Percentiles rank a stretch among this genome's conserved stretches.
Evolutionary conservation across 192 early-diverging fungal genomes (phyloP).

Genomic region (Coemansia asiatica): DNA sequence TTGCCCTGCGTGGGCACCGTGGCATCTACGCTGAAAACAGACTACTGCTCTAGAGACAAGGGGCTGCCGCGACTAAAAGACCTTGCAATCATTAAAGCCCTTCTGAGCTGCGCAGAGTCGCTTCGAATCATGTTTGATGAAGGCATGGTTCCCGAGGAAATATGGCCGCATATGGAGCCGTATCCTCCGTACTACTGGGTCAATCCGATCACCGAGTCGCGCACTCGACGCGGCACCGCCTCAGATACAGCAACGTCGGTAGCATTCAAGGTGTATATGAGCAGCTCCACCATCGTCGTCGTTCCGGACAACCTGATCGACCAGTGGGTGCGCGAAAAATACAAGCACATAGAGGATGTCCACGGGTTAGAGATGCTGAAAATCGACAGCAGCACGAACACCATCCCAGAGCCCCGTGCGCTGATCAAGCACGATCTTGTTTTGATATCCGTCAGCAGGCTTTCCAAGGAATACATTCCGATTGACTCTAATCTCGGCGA

Average conservation of each 20-base stretch:
- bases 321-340: slow-evolving; percentile 79
- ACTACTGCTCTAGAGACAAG: slow-evolving; percentile 2
- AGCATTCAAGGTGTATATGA: slow-evolving; percentile 59
- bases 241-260: slow-evolving; percentile 12
- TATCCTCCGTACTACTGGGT: slow-evolving; percentile 62
- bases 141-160: slow-evolving; percentile 40
- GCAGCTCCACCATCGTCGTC: slow-evolving; percentile 68
- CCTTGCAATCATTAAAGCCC: slow-evolving; percentile 50
- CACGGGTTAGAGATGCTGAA: slow-evolving; percentile 57
- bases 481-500: slow-evolving; percentile 43
- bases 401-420: slow-evolving; percentile 54
- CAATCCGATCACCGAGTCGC: slow-evolving; percentile 27
- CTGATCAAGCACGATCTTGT: slow-evolving; percentile 71
- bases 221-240: slow-evolving; percentile 13
- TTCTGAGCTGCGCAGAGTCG: slow-evolving; percentile 54
- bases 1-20: slow-evolving; percentile 44
- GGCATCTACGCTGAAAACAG: slow-evolving; percentile 26
- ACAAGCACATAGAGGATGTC: slow-evolving; percentile 58
- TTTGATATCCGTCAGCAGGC: slow-evolving; percentile 64
- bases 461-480: slow-evolving; percentile 61
- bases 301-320: slow-evolving; percentile 75
- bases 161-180: slow-evolving; percentile 43
- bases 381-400: slow-evolving; percentile 45
- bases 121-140: slow-evolving; percentile 47
- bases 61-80: slow-evolving; percentile 39